Base-by-base conservation (phyloP, 345 rosid genomes). In the Salix suchowensis region DNA sequence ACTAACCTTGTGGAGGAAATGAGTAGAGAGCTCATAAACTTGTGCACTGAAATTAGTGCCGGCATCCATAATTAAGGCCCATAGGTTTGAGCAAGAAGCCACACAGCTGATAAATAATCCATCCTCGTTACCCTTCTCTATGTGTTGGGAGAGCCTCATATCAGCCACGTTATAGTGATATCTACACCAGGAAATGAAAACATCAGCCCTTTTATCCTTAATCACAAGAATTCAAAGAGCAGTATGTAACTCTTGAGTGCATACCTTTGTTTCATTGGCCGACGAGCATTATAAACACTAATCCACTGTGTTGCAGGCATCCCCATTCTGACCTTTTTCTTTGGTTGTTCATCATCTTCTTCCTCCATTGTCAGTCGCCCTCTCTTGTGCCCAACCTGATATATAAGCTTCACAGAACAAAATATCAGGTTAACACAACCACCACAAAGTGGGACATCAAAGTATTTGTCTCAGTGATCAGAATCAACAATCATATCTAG, bases 281-380 rank as follows among this genome's bases (percentile, higher is more conserved):
- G 92, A 76, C 93, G 93, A 74, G 99, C 97, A 87, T 86, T 95
- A 84, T 95, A 95, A 54, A 93, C 85, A 80, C 98, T 95, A 78
- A 95, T 95, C 99, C 99, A 95, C 79, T 95, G 99, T 39, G 92
- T 91, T 80, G 97, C 94, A 68, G 99, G 99, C 99, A 93, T 93
- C 73, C 99, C 99, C 92, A 95, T 87, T 55, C 99, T 88, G 72
- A 95, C 85, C 86, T 93, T 95, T 77, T 91, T 91, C 90, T 95
- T 95, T 69, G 97, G 91, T 72, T 93, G 99, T 77, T 93, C 97
- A 79, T 93, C 96, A 28, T 89, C 98, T 76, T 95, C 99, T 58
- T 89, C 97, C 71, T 89, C 99, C 84, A 90, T 89, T 46, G 89
- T 91, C 80, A 90, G 71, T 46, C 99, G 83, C 39, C 99, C 98